These are phyloP conservation scores for Boletus fagicola DNA, from an alignment of 768 basidiomycete genomes.

Conservation along the genomic window DNA sequence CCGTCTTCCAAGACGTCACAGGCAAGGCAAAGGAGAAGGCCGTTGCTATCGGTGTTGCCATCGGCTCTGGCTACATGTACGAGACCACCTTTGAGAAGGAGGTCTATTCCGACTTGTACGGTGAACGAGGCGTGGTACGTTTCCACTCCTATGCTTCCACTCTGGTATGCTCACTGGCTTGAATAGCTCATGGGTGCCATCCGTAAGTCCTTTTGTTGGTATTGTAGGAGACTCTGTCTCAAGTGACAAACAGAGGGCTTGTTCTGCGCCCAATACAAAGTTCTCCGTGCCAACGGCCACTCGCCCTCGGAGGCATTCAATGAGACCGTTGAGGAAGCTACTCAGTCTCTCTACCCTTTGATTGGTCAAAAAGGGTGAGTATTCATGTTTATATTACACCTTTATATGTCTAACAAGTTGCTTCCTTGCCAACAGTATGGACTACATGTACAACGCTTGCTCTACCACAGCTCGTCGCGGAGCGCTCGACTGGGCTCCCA, in stretches of 20 bases:
- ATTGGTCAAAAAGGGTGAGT: slow-evolving; percentile 90
- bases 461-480: slow-evolving; percentile 99
- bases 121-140: slow-evolving; percentile 98
- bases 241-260: slow-evolving; percentile 69
- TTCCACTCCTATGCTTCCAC: neutral
- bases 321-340: slow-evolving; percentile 99
- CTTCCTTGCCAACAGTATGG: slow-evolving; percentile 61
- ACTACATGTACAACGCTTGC: slow-evolving; percentile 99
- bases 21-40: slow-evolving; percentile 99
- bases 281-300: slow-evolving; percentile 95
- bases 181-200: slow-evolving; percentile 93
- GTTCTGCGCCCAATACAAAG: slow-evolving; percentile 98
- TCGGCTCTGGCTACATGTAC: slow-evolving; percentile 97
- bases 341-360: slow-evolving; percentile 95
- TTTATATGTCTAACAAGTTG: neutral
- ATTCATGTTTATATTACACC: neutral
- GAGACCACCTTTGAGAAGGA: slow-evolving; percentile 99
- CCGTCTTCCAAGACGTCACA: slow-evolving; percentile 96
- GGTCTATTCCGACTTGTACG: slow-evolving; percentile 98
- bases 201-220: slow-evolving; percentile 49
- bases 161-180: slow-evolving; percentile 7
- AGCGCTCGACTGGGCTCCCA: slow-evolving; percentile 97
- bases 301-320: slow-evolving; percentile 98
- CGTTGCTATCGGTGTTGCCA: slow-evolving; percentile 86
- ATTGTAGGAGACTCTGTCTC: neutral